Percentiles rank a stretch among this genome's conserved stretches.
phyloP scores from a whole-genome alignment of 176 grass and related monocot species.

The Eleusine indica region DNA sequence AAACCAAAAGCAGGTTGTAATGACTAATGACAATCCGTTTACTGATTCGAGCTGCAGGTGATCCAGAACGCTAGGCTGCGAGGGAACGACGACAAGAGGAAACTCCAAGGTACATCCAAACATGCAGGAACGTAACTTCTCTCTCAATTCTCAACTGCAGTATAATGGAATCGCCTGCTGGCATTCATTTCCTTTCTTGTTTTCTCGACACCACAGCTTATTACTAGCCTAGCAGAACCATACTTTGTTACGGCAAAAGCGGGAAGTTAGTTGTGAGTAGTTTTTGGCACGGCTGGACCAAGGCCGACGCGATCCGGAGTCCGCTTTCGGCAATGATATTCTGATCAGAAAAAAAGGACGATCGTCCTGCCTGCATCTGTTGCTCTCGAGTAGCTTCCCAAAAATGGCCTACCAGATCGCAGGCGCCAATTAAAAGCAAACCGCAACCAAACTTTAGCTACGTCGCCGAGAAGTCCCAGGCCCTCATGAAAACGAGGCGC shows the following conservation, averaged over 20 bases:
- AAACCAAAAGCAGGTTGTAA: neutral
- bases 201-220: too few species aligned
- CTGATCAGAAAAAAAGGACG: neutral
- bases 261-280: neutral
- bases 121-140: too few species aligned
- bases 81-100: constrained; percentile 31
- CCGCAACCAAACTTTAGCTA: neutral
- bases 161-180: too few species aligned
- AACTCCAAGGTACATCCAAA: constrained; percentile 32
- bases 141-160: too few species aligned
- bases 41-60: constrained; percentile 36
- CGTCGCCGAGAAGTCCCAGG: neutral
- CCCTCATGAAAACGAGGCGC: neutral
- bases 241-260: neutral
- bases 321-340: constrained; percentile 8
- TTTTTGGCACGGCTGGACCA: neutral
- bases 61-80: constrained; percentile 61
- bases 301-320: neutral
- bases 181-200: too few species aligned
- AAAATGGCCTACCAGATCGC: neutral
- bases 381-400: neutral
- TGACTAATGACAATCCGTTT: neutral
- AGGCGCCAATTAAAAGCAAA: neutral
- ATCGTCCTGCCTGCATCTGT: neutral
- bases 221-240: neutral